A percentile compares a stretch with the other conserved stretches of the same genome.
Evolutionary conservation across 805 yeast genomes (phyloP).

Genomic region (Cyberlindnera euphorbiae): DNA sequence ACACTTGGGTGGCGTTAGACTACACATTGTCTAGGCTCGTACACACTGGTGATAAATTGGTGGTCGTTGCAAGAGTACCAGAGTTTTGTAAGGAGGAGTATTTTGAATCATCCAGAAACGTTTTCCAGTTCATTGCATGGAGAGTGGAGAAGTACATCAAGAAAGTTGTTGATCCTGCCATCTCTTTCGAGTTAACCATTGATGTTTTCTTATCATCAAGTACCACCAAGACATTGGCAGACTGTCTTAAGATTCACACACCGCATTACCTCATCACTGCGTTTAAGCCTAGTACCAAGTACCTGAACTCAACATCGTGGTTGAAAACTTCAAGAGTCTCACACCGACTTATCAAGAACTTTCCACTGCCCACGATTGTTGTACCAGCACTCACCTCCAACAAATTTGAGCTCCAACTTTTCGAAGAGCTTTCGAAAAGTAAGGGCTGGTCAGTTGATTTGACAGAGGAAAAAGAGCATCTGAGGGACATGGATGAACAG

Average conservation of each 20-base stretch:
- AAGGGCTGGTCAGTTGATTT: conserved; percentile 4
- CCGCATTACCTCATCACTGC: conserved; percentile 57
- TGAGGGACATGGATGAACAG: conserved; percentile 10
- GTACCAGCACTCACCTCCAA: conserved; percentile 59
- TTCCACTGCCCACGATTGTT: conserved; percentile 61
- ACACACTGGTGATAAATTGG: conserved; percentile 62
- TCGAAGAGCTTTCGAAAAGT: conserved; percentile 28
- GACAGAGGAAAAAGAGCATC: conserved; percentile 7
- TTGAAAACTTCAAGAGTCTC: conserved; percentile 61
- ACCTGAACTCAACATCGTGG: conserved; percentile 43
- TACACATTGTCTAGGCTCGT: conserved; percentile 54
- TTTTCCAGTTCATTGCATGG: conserved; percentile 1
- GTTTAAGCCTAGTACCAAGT: conserved; percentile 40
- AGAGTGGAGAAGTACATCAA: conserved; percentile 36
- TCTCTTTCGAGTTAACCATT: conserved; percentile 47
- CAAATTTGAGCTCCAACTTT: conserved; percentile 43
- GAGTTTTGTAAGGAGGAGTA: conserved; percentile 6
- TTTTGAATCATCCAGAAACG: not conserved
- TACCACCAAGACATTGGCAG: conserved; percentile 51
- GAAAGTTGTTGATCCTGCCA: conserved; percentile 4
- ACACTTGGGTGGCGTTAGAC: conserved; percentile 81
- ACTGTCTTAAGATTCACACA: conserved; percentile 54
- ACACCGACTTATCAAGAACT: conserved; percentile 59
- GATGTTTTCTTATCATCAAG: conserved; percentile 54
- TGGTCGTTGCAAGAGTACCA: conserved; percentile 53